phyloP scores from a whole-genome alignment of 2,329 filamentous ascomycete species.

The Paraphoma sp. region DNA sequence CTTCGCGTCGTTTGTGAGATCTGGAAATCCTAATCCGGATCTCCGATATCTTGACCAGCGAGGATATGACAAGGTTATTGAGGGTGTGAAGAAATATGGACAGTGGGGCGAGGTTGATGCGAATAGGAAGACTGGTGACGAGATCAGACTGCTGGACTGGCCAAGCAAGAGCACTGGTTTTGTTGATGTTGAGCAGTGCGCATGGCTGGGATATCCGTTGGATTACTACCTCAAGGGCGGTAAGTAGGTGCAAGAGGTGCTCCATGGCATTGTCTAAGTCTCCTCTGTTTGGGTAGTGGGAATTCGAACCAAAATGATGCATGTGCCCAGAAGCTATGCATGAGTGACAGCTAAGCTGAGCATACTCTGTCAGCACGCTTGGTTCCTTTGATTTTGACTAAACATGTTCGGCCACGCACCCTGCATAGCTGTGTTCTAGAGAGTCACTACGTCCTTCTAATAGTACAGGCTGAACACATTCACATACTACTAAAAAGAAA shows the following conservation, averaged over 20 bases:
- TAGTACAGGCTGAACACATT: too few relatives aligned
- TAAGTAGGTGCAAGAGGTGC: slow-evolving; percentile 1
- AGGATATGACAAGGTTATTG: slow-evolving; percentile 53
- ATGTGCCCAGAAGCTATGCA: too few relatives aligned
- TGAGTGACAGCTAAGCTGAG: too few relatives aligned
- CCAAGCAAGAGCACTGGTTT: slow-evolving; percentile 54
- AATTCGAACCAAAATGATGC: too few relatives aligned
- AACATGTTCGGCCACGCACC: too few relatives aligned
- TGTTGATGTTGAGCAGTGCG: slow-evolving; percentile 60
- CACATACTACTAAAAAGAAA: too few relatives aligned
- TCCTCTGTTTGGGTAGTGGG: too few relatives aligned
- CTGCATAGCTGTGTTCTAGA: too few relatives aligned
- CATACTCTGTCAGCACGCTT: too few relatives aligned
- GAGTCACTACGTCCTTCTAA: too few relatives aligned
- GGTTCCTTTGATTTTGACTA: too few relatives aligned
- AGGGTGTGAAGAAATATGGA: slow-evolving; percentile 50
- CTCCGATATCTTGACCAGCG: slow-evolving; percentile 54
- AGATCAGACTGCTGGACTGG: slow-evolving; percentile 55
- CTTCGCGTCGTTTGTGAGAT: slow-evolving; percentile 60
- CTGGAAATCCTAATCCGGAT: slow-evolving; percentile 60
- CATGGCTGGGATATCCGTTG: slow-evolving; percentile 40
- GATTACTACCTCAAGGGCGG: slow-evolving; percentile 44
- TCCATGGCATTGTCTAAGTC: too few relatives aligned
- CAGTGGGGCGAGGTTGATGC: slow-evolving; percentile 42
- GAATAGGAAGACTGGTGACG: slow-evolving; percentile 37